Evolutionary conservation across 2,329 filamentous ascomycete genomes (phyloP), one percentile per base, ranked within the genome.

Genomic region (Sclerotinia subarctica): DNA sequence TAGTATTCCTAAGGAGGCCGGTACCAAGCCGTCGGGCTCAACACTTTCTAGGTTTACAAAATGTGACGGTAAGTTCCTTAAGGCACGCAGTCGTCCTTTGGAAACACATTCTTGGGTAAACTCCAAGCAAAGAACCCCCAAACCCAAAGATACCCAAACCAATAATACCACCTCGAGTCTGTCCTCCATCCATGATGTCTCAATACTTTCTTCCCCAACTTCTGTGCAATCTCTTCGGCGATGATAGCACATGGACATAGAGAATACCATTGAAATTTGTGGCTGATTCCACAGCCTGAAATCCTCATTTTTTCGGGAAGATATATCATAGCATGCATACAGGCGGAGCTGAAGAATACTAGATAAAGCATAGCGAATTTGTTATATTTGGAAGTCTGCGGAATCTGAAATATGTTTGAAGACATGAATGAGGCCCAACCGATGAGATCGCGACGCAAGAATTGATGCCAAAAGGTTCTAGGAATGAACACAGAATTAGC

Each of bases 241-340:
- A 65, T 35, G 11, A 65, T 58, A 21, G 35, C 63, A 15, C 24
- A 65, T 7, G 52, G 26, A 46, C 15, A 24, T 19, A 57, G 42
- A 10, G 26, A 46, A 65, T 65, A 65, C 51, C 63, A 65, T 19
- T 44, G 42, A 47, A 57, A 57, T 56, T 57, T 65, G 26, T 56
- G 63, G 15, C 63, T 35, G 24, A 65, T 11, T 24, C 51, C 52
- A 57, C 63, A 65, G 13, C 19, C 24, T 32, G 26, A 8, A 57
- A 35, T 11, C 19, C 21, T 8, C 7, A 47, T 54, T 54, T 57
- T 65, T 8, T 26, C 49, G 11, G 49, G 49, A 7, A 65, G 13
- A 32, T 57, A 44, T 29, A 35, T 19, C 35, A 65, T 44, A n/a
- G 49, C 63, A 47, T 57, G 51, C 51, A 56, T 56, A 46, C 35